Base-by-base conservation (phyloP, 2,329 filamentous ascomycete species). In the Nemania sp. region DNA sequence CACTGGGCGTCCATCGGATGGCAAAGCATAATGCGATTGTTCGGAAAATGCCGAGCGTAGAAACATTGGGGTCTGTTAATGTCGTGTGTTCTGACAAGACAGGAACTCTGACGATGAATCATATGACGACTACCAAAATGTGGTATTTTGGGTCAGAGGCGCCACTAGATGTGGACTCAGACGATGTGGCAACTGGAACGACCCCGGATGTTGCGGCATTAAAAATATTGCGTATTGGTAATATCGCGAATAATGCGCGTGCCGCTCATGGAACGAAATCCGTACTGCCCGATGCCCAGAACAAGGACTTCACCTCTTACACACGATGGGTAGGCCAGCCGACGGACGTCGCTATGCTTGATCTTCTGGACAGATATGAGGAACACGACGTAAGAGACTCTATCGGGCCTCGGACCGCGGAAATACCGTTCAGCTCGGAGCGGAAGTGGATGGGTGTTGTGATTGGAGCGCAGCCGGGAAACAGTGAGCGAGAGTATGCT, bases 31-130 rank as follows among this genome's bases (percentile, higher is more conserved):
- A 96, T 69, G 94, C 94, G 7, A 99, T 99, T 70, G 93, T 99
- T 56, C 88, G 94, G 62, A 88, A 90, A 68, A 88, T 99, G 74
- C 95, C 95, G 19, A 97, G 94, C 72, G 95, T 99, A 7, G 94
- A 99, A 71, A 99, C 94, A 0, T 76, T 99, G 5, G 95, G 95
- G 7, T 97, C 92, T n/a, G 94, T 99, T 54, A 99, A 97, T 66
- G 92, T 99, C n/a, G 91, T 99, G 6, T 99, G 95, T 76, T 97
- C 91, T 63, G 94, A 99, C 77, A 99, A 99, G 76, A 99, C 94
- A 37, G 86, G 93, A 26, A 99, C 94, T 1, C 76, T 99, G 56
- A 99, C 94, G 0, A 91, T 92, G 69, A 99, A 97, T 69, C 94
- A 99, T 69, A 97, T 99, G 94, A 96, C 94, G 1, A 91, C 91